Base-by-base conservation (phyloP, 1,284 basidiomycete genomes). In the Irpex rosettiformis region DNA sequence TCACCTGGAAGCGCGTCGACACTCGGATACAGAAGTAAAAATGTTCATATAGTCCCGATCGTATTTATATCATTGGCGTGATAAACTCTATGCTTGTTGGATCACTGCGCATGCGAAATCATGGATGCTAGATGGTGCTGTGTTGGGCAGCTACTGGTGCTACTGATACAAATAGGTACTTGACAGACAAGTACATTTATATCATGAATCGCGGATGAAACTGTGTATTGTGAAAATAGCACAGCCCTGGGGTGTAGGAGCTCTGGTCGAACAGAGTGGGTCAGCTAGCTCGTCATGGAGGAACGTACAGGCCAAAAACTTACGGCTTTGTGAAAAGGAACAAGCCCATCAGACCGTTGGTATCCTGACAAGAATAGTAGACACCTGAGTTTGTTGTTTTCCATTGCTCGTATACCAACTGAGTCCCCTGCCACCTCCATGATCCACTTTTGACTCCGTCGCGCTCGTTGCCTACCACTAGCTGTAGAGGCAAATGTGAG, bases 1-100 rank as follows among this genome's bases (percentile, higher is more conserved):
- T 88, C 59, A 74, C 80, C 51, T 80, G 78, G 62, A 79, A 85
- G 67, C 82, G 91, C 56, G 78, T 92, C 47, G 83, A 92, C 69
- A 73, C 86, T 58, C 81, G 83, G 56, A 78, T 91, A 70, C 79
- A 82, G 70, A 80, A 81, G 67, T 77, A 68, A 74, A n/a, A 65
- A 61, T 59, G 43, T 47, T 22, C 52, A 40, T 40, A 40, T n/a
- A 40, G 33, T 40, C 37, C 30, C 51, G 21, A 18, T 47, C 25
- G 13, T 37, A 33, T 55, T 18, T 45, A 45, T 43, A 40, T 25
- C 7, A 56, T 51, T 29, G 24, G 18, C 48, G 22, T 18, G 48
- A 1, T 51, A 8, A 28, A 13, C 24, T 18, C 13, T 3, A 25
- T 18, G 16, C 48, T 25, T 8, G 24, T 47, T 16, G 6, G n/a